These are phyloP conservation scores for Erythrophleum ivorense DNA, from an alignment of 331 rosid species.

Conservation along the genomic window DNA sequence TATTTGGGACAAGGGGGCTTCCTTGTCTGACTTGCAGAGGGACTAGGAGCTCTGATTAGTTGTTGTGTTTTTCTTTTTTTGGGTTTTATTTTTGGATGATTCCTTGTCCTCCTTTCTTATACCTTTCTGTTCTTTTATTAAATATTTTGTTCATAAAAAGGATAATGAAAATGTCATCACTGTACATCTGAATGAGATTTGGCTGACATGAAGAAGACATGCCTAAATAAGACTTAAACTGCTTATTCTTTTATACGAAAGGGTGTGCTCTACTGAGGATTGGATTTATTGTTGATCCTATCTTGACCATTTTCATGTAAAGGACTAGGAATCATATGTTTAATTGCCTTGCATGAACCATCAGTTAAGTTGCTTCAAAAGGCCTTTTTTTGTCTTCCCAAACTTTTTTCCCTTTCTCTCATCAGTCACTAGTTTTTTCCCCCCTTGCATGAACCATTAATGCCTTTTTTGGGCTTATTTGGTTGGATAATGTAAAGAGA, in stretches of 20 bases:
- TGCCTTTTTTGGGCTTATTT: not conserved
- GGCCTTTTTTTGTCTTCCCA: conserved; percentile 4
- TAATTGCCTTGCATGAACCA: conserved; percentile 14
- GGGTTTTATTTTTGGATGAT: conserved; percentile 15
- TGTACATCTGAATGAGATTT: conserved; percentile 13
- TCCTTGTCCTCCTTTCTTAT: conserved; percentile 18
- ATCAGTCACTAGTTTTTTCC: not conserved
- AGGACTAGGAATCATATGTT: conserved; percentile 21
- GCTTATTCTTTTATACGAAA: not conserved
- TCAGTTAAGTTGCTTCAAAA: conserved; percentile 5
- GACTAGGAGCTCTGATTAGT: not conserved
- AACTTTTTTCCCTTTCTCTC: conserved; percentile 21
- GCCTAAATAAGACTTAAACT: conserved; percentile 23
- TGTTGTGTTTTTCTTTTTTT: not conserved
- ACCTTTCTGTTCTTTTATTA: not conserved
- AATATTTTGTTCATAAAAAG: conserved; percentile 15
- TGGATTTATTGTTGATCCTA: conserved; percentile 9
- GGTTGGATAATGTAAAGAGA: too few relatives aligned
- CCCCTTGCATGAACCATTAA: not conserved
- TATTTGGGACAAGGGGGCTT: not conserved
- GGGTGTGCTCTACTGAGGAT: conserved; percentile 29
- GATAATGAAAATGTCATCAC: not conserved
- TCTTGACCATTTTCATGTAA: conserved; percentile 7
- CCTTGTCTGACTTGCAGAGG: conserved; percentile 5
- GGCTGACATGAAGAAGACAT: not conserved